phyloP scores from a whole-genome alignment of 805 yeast species.

The Wickerhamomyces bovis region DNA sequence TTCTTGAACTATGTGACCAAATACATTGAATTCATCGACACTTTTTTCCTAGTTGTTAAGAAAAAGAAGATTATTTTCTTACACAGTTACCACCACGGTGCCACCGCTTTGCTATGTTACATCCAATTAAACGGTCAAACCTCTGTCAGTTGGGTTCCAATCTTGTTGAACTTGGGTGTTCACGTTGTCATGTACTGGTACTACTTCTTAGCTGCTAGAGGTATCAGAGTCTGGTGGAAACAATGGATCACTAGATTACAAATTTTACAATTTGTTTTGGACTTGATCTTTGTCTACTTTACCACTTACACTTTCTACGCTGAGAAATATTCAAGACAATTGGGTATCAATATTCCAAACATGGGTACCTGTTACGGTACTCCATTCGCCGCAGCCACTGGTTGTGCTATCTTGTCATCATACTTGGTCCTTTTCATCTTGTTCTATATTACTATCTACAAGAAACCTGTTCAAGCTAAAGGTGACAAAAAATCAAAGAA shows the following conservation, averaged over 20 bases:
- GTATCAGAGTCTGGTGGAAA: slow-evolving; percentile 98
- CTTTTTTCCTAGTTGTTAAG: slow-evolving; percentile 85
- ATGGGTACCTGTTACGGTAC: slow-evolving; percentile 86
- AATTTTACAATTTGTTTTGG: slow-evolving; percentile 87
- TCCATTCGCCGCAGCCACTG: slow-evolving; percentile 88
- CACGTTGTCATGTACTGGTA: slow-evolving; percentile 98
- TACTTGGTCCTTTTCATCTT: slow-evolving; percentile 87
- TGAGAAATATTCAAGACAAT: slow-evolving; percentile 42
- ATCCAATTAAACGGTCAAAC: slow-evolving; percentile 89
- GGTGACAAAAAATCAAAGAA: slow-evolving; percentile 17
- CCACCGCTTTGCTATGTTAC: slow-evolving; percentile 91
- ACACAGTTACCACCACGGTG: slow-evolving; percentile 97
- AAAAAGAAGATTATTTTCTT: slow-evolving; percentile 87
- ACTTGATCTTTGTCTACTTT: slow-evolving; percentile 84
- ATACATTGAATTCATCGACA: slow-evolving; percentile 83
- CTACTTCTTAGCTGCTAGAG: slow-evolving; percentile 88
- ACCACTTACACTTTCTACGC: slow-evolving; percentile 92
- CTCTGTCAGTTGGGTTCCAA: slow-evolving; percentile 93
- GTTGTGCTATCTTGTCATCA: slow-evolving; percentile 81
- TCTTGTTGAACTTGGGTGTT: slow-evolving; percentile 80
- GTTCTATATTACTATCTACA: slow-evolving; percentile 86
- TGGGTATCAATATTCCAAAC: slow-evolving; percentile 58
- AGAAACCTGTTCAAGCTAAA: slow-evolving; percentile 35
- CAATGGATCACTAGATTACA: slow-evolving; percentile 98
- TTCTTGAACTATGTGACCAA: slow-evolving; percentile 90